These are phyloP conservation scores for Clarireedia hainanense DNA, from an alignment of 2,329 filamentous ascomycete species.

Conservation along the genomic window DNA sequence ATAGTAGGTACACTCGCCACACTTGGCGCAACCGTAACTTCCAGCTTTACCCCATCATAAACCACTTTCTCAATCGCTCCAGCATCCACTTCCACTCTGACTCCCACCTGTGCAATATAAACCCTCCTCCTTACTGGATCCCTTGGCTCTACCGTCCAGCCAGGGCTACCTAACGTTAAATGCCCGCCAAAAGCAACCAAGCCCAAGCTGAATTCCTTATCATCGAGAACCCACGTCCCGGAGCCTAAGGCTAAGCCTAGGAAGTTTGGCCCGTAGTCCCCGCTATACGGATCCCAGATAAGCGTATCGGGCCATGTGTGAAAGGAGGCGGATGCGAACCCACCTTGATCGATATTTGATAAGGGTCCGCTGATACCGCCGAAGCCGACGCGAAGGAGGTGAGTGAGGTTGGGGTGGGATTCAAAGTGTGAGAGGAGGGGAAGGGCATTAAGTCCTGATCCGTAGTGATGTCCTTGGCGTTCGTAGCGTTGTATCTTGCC, in stretches of 20 bases:
- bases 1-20: neutral
- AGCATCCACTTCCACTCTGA: conserved; percentile 36
- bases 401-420: conserved; percentile 36
- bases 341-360: conserved; percentile 46
- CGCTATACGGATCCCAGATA: conserved; percentile 47
- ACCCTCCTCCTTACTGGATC: conserved; percentile 41
- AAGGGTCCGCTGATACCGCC: conserved; percentile 45
- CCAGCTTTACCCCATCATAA: conserved; percentile 21
- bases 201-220: conserved; percentile 33
- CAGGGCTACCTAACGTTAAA: conserved; percentile 22
- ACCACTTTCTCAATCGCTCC: conserved; percentile 35
- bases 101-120: conserved; percentile 39
- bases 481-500: conserved; percentile 34
- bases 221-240: conserved; percentile 41
- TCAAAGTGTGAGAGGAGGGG: conserved; percentile 46
- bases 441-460: conserved; percentile 48
- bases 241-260: conserved; percentile 43
- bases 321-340: conserved; percentile 47
- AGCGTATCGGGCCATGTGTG: conserved; percentile 49
- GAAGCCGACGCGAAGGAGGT: conserved; percentile 46
- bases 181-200: conserved; percentile 43
- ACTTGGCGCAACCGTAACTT: conserved; percentile 7
- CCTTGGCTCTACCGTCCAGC: conserved; percentile 31
- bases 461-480: conserved; percentile 52
- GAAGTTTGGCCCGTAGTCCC: conserved; percentile 50